Conservation (phyloP, 1,139 yeast species). For the Sugiyamaella japonica region DNA sequence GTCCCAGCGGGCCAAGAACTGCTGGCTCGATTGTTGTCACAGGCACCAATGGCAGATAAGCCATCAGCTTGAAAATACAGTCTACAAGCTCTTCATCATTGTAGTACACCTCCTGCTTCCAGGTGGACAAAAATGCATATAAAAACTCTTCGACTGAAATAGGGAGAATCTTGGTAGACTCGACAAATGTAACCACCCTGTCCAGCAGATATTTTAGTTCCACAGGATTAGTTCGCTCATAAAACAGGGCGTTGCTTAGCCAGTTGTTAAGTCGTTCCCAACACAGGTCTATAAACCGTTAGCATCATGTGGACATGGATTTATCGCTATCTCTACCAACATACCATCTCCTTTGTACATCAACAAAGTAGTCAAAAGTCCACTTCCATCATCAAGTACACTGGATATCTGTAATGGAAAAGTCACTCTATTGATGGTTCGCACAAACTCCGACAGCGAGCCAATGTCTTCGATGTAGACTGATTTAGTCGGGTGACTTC, state of each 20-base stretch:
- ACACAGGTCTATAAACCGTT: conserved; percentile 14
- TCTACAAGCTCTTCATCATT: conserved; percentile 18
- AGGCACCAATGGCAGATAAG: conserved; percentile 25
- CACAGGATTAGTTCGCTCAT: conserved; percentile 16
- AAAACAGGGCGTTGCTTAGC: conserved; percentile 29
- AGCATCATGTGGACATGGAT: too few species aligned
- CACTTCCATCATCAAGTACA: conserved; percentile 26
- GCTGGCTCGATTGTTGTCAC: conserved; percentile 13
- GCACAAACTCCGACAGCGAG: conserved; percentile 27
- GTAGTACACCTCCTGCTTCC: conserved; percentile 19
- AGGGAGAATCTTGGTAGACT: conserved; percentile 29
- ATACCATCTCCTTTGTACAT: conserved; percentile 27
- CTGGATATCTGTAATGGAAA: conserved; percentile 34
- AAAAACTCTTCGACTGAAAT: conserved; percentile 30
- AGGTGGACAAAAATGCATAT: conserved; percentile 21
- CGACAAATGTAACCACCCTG: conserved; percentile 24
- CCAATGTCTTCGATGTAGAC: conserved; percentile 27
- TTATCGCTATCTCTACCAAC: not conserved
- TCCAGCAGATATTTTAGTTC: conserved; percentile 21
- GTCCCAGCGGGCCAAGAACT: conserved; percentile 24
- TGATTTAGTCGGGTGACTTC: conserved; percentile 1
- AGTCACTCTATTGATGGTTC: conserved; percentile 28
- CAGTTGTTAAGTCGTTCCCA: conserved; percentile 35
- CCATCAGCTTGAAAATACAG: conserved; percentile 23
- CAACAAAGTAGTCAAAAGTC: conserved; percentile 29